These are phyloP conservation scores for Thelonectria rubi DNA, from an alignment of 2,329 filamentous ascomycete species.

Conservation along the genomic window DNA sequence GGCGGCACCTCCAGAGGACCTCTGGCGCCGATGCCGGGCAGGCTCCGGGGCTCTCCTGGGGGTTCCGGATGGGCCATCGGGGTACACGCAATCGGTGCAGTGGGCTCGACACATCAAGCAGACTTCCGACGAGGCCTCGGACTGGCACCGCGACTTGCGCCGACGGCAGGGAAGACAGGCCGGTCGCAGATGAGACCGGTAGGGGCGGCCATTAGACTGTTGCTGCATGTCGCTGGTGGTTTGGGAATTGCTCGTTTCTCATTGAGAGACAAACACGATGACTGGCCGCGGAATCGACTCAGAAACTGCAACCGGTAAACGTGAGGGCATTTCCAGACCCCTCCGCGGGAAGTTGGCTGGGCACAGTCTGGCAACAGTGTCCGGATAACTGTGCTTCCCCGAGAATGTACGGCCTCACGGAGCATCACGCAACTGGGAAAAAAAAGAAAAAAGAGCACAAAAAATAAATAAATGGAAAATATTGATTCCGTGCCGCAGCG, in stretches of 20 bases:
- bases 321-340: not conserved
- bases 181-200: slow-evolving; percentile 68
- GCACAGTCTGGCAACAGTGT: slow-evolving; percentile 21
- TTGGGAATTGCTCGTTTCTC: not conserved
- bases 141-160: slow-evolving; percentile 69
- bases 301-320: not conserved
- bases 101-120: slow-evolving; percentile 68
- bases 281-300: slow-evolving; percentile 14
- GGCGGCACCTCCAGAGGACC: slow-evolving; percentile 8
- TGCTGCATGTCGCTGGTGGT: slow-evolving; percentile 21
- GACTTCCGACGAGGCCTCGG: slow-evolving; percentile 60
- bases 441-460: not conserved
- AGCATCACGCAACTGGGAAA: slow-evolving; percentile 4
- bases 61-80: slow-evolving; percentile 46
- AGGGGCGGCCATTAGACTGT: slow-evolving; percentile 53
- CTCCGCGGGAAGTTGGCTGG: not conserved
- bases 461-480: not conserved
- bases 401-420: not conserved
- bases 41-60: slow-evolving; percentile 29
- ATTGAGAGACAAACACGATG: not conserved
- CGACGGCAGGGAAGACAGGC: slow-evolving; percentile 68
- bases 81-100: slow-evolving; percentile 65
- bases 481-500: not conserved
- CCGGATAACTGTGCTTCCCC: slow-evolving; percentile 20
- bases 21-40: slow-evolving; percentile 25